phyloP scores from a whole-genome alignment of 192 early-diverging fungal genomes.

The Phlyctochytrium arcticum region DNA sequence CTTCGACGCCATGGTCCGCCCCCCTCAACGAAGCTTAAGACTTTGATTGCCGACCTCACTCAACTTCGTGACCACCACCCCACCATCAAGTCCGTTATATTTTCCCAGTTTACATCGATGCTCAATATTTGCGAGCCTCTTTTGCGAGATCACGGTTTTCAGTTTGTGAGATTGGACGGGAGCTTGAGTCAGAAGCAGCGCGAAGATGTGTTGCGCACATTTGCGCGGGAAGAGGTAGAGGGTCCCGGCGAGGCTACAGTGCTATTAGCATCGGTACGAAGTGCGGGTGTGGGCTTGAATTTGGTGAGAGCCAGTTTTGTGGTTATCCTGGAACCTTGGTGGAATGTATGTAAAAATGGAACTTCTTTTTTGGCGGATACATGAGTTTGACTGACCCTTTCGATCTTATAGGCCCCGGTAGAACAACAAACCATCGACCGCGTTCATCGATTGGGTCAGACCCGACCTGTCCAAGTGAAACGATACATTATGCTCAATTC shows the following conservation, averaged over 20 bases:
- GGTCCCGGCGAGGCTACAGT: conserved; percentile 5
- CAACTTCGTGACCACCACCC: conserved; percentile 5
- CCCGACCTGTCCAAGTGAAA: conserved; percentile 29
- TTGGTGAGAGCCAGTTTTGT: conserved; percentile 32
- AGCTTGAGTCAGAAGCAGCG: conserved; percentile 50
- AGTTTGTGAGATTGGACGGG: conserved; percentile 79
- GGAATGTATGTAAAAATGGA: conserved; percentile 29
- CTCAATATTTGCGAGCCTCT: conserved; percentile 66
- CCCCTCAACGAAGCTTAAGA: conserved; percentile 29
- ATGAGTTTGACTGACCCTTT: neutral
- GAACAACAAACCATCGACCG: conserved; percentile 37
- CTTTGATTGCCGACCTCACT: conserved; percentile 18
- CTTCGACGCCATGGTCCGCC: conserved; percentile 15
- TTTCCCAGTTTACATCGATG: conserved; percentile 52
- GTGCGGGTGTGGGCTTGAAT: conserved; percentile 47
- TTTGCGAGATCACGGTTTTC: conserved; percentile 50
- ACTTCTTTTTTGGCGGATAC: neutral
- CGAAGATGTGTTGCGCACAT: conserved; percentile 55
- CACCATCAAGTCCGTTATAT: conserved; percentile 35
- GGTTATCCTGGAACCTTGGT: conserved; percentile 51
- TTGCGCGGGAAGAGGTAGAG: conserved; percentile 52
- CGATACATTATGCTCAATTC: conserved; percentile 44
- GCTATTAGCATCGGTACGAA: conserved; percentile 32
- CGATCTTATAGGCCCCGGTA: neutral
- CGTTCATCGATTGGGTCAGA: conserved; percentile 48